These are phyloP conservation scores for Naganishia cerealis DNA, from an alignment of 1,284 basidiomycete species.

Conservation along the genomic window DNA sequence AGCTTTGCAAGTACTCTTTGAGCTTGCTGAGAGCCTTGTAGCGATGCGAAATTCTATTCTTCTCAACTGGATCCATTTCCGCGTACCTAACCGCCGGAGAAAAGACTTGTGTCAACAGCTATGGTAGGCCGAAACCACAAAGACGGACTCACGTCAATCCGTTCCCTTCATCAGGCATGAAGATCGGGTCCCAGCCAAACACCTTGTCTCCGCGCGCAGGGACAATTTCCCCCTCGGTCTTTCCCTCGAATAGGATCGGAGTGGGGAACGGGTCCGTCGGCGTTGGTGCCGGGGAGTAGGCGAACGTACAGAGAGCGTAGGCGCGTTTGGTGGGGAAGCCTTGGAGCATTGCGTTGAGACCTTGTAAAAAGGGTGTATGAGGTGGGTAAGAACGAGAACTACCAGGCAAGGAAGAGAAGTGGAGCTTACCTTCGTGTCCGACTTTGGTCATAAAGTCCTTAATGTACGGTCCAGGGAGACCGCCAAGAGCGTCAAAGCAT, in stretches of 20 bases:
- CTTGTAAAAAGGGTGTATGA: conserved; percentile 49
- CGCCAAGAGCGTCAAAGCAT: conserved; percentile 81
- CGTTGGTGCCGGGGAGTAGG: conserved; percentile 81
- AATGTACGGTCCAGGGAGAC: conserved; percentile 94
- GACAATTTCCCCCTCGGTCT: conserved; percentile 84
- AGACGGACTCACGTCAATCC: conserved; percentile 41
- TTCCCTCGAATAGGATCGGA: conserved; percentile 81
- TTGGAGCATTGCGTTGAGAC: conserved; percentile 79
- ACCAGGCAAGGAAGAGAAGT: not conserved
- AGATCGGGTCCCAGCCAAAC: conserved; percentile 92
- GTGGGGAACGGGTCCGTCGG: conserved; percentile 55
- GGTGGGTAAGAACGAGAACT: not conserved
- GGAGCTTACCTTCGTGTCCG: conserved; percentile 68
- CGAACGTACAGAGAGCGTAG: conserved; percentile 91
- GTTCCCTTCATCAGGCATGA: conserved; percentile 66
- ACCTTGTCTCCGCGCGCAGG: conserved; percentile 71
- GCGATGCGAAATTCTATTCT: conserved; percentile 86
- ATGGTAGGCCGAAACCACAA: not conserved
- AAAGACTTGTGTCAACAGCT: conserved; percentile 10
- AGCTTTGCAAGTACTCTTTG: conserved; percentile 61
- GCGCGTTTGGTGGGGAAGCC: conserved; percentile 82
- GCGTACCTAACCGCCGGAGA: conserved; percentile 66
- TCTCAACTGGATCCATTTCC: conserved; percentile 83
- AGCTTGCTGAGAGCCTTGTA: conserved; percentile 83
- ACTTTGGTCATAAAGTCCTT: conserved; percentile 81